Percentiles rank a stretch among this genome's conserved stretches.
Evolutionary conservation across 495 filamentous ascomycete genomes (phyloP).

Genomic region (Podospora didyma): DNA sequence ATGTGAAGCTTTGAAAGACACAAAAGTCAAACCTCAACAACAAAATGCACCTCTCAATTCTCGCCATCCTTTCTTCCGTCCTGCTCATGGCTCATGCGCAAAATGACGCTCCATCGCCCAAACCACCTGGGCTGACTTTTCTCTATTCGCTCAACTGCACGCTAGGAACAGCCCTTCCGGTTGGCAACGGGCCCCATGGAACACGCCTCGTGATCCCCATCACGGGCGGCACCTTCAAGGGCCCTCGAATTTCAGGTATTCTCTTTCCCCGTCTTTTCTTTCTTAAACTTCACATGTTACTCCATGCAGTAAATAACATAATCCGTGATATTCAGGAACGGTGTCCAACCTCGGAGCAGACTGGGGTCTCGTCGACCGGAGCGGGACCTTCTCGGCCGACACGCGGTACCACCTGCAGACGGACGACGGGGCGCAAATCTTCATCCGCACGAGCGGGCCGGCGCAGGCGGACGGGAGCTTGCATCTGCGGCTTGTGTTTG

Average conservation of each 20-base stretch:
- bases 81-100: too few relatives aligned
- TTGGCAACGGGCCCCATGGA: constrained; percentile 17
- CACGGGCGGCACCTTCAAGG: constrained; percentile 20
- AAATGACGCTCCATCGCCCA: too few relatives aligned
- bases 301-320: too few relatives aligned
- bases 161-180: constrained; percentile 10
- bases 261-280: background rate
- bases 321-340: too few relatives aligned
- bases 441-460: constrained; percentile 24
- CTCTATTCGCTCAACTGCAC: constrained; percentile 29
- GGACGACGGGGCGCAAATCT: constrained; percentile 28
- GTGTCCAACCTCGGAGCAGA: constrained; percentile 17
- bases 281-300: too few relatives aligned
- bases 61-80: too few relatives aligned
- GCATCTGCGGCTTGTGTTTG: constrained; percentile 22
- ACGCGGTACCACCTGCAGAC: constrained; percentile 28
- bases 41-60: too few relatives aligned
- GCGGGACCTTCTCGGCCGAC: constrained; percentile 22
- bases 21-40: too few relatives aligned
- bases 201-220: constrained; percentile 24
- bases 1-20: too few relatives aligned
- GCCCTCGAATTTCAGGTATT: constrained; percentile 16
- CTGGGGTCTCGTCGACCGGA: constrained; percentile 23
- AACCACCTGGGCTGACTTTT: constrained; percentile 16
- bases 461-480: constrained; percentile 21